phyloP scores from a whole-genome alignment of 805 yeast genomes.

The Zygoascus ofunaensis region DNA sequence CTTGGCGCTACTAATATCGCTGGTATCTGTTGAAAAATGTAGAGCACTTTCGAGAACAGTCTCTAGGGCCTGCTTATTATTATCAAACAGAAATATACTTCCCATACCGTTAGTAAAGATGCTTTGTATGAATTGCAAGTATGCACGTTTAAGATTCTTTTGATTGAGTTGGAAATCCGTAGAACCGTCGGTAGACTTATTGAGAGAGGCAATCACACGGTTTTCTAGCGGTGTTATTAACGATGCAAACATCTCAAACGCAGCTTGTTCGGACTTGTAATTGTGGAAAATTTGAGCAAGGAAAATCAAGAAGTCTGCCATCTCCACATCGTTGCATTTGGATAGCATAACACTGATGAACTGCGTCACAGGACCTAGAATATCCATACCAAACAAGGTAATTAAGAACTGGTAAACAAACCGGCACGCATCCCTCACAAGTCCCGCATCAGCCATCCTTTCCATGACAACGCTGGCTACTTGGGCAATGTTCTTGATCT shows the following conservation, averaged over 20 bases:
- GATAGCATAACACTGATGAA: conserved; percentile 59
- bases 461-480: conserved; percentile 80
- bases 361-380: conserved; percentile 52
- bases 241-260: conserved; percentile 66
- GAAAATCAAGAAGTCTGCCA: conserved; percentile 75
- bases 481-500: conserved; percentile 63
- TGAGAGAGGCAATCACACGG: conserved; percentile 48
- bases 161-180: conserved; percentile 63
- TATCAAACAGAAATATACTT: conserved; percentile 62
- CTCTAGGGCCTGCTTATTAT: conserved; percentile 48
- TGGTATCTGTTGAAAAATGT: conserved; percentile 51
- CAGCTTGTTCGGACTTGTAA: conserved; percentile 54
- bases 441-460: conserved; percentile 53
- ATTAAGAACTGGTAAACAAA: conserved; percentile 82
- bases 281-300: conserved; percentile 80
- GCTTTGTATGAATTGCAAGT: conserved; percentile 58
- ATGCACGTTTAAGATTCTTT: conserved; percentile 56
- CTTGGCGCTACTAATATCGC: conserved; percentile 59
- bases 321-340: conserved; percentile 53
- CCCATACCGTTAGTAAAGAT: conserved; percentile 70
- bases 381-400: conserved; percentile 51
- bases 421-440: conserved; percentile 75
- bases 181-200: conserved; percentile 35
- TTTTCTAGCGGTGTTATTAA: conserved; percentile 64
- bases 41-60: conserved; percentile 53